Base-by-base conservation (phyloP, 2,329 filamentous ascomycete genomes). In the Verticillium tricorpus region DNA sequence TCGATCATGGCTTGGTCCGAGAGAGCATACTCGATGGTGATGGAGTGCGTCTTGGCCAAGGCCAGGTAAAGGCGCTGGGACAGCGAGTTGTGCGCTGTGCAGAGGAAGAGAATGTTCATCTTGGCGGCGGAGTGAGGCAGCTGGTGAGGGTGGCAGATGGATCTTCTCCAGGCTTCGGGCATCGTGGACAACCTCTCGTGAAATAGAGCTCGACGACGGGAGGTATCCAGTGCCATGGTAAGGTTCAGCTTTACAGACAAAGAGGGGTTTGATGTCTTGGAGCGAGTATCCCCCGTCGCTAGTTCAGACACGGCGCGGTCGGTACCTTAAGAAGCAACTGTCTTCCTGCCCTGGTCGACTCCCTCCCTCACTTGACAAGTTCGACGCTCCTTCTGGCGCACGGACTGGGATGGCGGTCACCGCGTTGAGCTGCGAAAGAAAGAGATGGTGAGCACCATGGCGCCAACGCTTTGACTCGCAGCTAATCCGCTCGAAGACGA, bases 41-140 rank as follows among this genome's bases (percentile, higher is more conserved):
- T 69, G 28, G 73, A 69, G 61, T 78, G 76, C 9, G 69, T 68
- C 39, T 69, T 65, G 2, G 72, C 72, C 19, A 78, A 66, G 5
- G 69, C 71, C 22, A 78, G 69, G 61, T 72, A 75, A 9, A 77
- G 68, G 25, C 73, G 70, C 64, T 78, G 77, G 6, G 77, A 78
- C 6, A 78, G 69, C 11, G 76, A 78, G 61, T 78, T 78, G 68
- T 78, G 75, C n/a, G 76, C 76, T 5, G 76, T 78, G 64, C 76
- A 78, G n/a, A 78, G 69, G 62, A 78, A 77, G 59, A 78, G 74
- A 52, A 78, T 76, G 67, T 72, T 73, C 73, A 77, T 76, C 25
- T 60, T 63, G 61, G 52, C 60, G 22, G 25, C 35, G 37, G 37
- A 22, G 37, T 11, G 58, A 37, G 45, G 28, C 7, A 56, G 54